Evolutionary conservation across 2,329 filamentous ascomycete genomes (phyloP).

Genomic region (Tolypocladium endophyticum): DNA sequence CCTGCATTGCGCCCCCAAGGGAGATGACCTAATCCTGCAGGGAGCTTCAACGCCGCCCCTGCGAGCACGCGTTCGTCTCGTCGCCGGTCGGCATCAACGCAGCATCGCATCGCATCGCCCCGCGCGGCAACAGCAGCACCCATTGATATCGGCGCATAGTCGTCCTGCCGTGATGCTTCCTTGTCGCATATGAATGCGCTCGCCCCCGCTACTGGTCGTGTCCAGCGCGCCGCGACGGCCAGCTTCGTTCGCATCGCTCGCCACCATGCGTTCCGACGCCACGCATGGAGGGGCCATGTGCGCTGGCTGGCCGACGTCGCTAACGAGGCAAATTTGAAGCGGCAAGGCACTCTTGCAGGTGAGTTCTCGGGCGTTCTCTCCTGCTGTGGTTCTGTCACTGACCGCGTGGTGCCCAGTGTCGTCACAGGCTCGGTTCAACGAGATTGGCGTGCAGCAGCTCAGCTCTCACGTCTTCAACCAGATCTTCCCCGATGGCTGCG

Average conservation of each 20-base stretch:
- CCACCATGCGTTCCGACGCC: slow-evolving; percentile 30
- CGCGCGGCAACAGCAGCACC: not conserved
- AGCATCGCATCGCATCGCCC: not conserved
- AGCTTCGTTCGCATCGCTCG: slow-evolving; percentile 42
- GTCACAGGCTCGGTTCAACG: slow-evolving; percentile 66
- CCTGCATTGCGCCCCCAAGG: not conserved
- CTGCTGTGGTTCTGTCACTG: not conserved
- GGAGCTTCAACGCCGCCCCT: not conserved
- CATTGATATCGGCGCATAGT: slow-evolving; percentile 4
- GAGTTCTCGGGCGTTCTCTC: slow-evolving; percentile 10
- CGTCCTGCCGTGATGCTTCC: slow-evolving; percentile 14
- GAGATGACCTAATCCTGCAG: not conserved
- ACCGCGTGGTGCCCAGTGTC: slow-evolving; percentile 22
- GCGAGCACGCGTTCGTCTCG: not conserved
- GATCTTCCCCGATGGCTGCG: slow-evolving; percentile 55
- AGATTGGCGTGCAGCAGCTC: slow-evolving; percentile 89
- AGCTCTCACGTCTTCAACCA: slow-evolving; percentile 75
- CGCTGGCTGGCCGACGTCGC: slow-evolving; percentile 34
- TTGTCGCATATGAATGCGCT: slow-evolving; percentile 18
- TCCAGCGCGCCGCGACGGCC: slow-evolving; percentile 30
- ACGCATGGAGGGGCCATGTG: slow-evolving; percentile 22
- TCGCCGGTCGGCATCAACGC: not conserved
- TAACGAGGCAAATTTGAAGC: slow-evolving; percentile 9
- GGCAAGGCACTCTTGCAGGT: slow-evolving; percentile 28
- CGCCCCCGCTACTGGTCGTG: slow-evolving; percentile 19